Percentiles rank a stretch among this genome's conserved stretches.
phyloP scores from a whole-genome alignment of 805 yeast genomes.

The Barnettozyma sp. region DNA sequence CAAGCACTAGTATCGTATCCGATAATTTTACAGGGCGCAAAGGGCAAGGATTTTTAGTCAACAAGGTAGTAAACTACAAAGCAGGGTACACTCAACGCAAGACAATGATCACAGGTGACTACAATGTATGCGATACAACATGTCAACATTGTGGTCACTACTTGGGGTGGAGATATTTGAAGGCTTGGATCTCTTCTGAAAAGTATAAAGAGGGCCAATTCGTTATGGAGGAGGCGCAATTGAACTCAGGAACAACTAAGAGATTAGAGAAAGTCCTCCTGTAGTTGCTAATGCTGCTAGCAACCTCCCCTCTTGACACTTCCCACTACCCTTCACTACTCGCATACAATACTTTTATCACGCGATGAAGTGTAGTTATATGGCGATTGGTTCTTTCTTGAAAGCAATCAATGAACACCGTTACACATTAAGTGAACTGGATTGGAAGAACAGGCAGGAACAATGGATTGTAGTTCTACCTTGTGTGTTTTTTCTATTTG shows the following conservation, averaged over 20 bases:
- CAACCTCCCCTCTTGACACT: neutral
- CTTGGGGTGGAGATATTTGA: slow-evolving; percentile 60
- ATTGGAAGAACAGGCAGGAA: too few species aligned
- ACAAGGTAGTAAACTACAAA: slow-evolving; percentile 38
- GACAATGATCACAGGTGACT: slow-evolving; percentile 54
- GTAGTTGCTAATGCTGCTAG: neutral
- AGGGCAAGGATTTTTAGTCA: slow-evolving; percentile 53
- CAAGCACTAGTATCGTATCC: slow-evolving; percentile 14
- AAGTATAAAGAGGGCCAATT: slow-evolving; percentile 55
- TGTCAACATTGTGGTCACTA: slow-evolving; percentile 48
- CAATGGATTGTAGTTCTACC: too few species aligned
- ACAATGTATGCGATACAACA: slow-evolving; percentile 46
- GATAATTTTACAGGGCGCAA: slow-evolving; percentile 45
- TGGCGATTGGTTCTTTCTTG: too few species aligned
- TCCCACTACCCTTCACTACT: too few species aligned
- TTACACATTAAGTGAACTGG: too few species aligned
- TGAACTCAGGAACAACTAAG: slow-evolving; percentile 2
- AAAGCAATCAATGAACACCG: too few species aligned
- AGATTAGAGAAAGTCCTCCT: neutral
- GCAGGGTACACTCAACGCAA: slow-evolving; percentile 33
- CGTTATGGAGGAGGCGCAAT: slow-evolving; percentile 32
- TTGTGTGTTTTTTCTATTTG: too few species aligned
- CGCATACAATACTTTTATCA: too few species aligned
- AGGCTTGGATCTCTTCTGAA: slow-evolving; percentile 39
- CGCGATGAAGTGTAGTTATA: too few species aligned